phyloP scores from a whole-genome alignment of 208 protist species.

The Leishmania braziliensis region DNA sequence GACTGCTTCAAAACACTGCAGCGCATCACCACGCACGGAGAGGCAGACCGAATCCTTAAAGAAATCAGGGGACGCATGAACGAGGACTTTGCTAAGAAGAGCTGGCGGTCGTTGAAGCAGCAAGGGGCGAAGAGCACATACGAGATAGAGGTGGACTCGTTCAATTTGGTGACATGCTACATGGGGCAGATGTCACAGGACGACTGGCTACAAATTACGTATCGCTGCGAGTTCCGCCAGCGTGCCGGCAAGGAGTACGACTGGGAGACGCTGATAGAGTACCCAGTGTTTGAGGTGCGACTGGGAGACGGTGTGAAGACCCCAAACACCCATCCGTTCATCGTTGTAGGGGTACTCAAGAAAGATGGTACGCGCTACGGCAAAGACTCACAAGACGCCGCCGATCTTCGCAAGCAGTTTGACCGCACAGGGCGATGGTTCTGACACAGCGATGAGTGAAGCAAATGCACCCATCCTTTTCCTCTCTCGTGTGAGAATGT shows the following conservation, averaged over 20 bases:
- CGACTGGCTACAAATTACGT: constrained; percentile 91
- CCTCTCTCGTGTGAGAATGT: not conserved
- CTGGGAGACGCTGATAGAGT: constrained; percentile 81
- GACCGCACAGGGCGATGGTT: constrained; percentile 84
- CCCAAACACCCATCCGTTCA: constrained; percentile 81
- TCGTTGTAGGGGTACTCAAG: constrained; percentile 83
- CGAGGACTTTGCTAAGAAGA: constrained; percentile 87
- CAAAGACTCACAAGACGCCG: constrained; percentile 89
- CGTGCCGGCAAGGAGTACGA: constrained; percentile 54
- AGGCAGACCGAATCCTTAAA: constrained; percentile 81
- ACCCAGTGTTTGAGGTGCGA: constrained; percentile 89
- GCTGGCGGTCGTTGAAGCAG: constrained; percentile 86
- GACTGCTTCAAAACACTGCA: constrained; percentile 75
- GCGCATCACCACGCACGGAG: constrained; percentile 87
- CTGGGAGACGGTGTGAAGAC: constrained; percentile 79
- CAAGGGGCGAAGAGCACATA: constrained; percentile 62
- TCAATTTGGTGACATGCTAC: constrained; percentile 87
- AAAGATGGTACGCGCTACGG: constrained; percentile 91
- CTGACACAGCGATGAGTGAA: constrained; percentile 18
- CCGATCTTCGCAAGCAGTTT: constrained; percentile 88
- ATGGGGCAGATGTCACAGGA: constrained; percentile 91
- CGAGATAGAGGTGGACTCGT: constrained; percentile 86
- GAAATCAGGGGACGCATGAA: constrained; percentile 81
- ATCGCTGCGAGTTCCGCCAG: constrained; percentile 83
- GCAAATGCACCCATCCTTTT: not conserved